These are phyloP conservation scores for Sesbania bispinosa DNA, from an alignment of 306 rosid genomes.

Conservation along the genomic window DNA sequence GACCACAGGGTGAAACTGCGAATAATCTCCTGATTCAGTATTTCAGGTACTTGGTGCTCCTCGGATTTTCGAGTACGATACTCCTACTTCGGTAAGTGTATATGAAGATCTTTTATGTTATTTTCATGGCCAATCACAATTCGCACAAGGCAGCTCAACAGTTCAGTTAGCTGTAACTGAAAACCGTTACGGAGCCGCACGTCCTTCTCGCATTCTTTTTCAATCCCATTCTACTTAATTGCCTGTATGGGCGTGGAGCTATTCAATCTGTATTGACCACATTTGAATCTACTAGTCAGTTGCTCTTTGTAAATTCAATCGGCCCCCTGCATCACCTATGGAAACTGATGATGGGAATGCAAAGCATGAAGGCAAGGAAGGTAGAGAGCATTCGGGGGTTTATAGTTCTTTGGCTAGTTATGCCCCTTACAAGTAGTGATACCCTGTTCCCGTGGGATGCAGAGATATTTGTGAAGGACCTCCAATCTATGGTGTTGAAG, in stretches of 20 bases:
- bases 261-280: constrained; percentile 85
- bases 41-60: too few species aligned
- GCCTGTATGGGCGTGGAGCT: constrained; percentile 90
- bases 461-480: constrained; percentile 87
- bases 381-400: constrained; percentile 77
- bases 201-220: not conserved
- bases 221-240: constrained; percentile 82
- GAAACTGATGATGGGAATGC: constrained; percentile 77
- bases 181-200: constrained; percentile 20
- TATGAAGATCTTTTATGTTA: too few species aligned
- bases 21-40: too few species aligned
- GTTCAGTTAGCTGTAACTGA: constrained; percentile 18
- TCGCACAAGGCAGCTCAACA: too few species aligned
- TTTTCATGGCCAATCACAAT: too few species aligned
- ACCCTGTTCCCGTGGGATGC: constrained; percentile 79
- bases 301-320: constrained; percentile 74
- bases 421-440: constrained; percentile 57
- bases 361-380: constrained; percentile 69
- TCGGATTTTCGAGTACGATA: too few species aligned
- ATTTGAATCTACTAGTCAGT: constrained; percentile 94
- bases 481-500: constrained; percentile 92
- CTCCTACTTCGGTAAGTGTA: too few species aligned
- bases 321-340: constrained; percentile 86
- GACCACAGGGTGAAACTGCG: too few species aligned
- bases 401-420: constrained; percentile 87